phyloP scores from a whole-genome alignment of 23 red algal genomes.

The Gracilaria domingensis region DNA sequence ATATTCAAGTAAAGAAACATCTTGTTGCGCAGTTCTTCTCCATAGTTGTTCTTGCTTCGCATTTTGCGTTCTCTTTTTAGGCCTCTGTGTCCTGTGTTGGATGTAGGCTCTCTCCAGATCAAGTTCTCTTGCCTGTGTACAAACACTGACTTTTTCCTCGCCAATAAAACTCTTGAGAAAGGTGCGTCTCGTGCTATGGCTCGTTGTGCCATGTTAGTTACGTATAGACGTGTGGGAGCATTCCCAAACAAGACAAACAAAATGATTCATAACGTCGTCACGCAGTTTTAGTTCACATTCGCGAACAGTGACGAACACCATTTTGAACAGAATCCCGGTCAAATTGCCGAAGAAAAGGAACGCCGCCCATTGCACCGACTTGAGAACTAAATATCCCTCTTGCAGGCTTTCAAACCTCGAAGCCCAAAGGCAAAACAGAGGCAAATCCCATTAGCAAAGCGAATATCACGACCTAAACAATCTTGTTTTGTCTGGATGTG shows the following conservation, averaged over 20 bases:
- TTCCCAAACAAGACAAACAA: constrained; percentile 32
- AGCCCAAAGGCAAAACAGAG: constrained; percentile 25
- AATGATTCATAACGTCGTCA: constrained; percentile 23
- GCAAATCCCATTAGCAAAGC: constrained; percentile 27
- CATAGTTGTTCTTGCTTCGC: neutral
- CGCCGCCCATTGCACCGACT: constrained; percentile 30
- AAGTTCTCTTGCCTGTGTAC: neutral
- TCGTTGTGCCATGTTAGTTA: constrained; percentile 29
- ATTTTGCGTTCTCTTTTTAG: neutral
- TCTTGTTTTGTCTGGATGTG: neutral
- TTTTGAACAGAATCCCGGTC: constrained; percentile 33
- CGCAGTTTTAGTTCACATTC: constrained; percentile 22
- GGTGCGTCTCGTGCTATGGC: constrained; percentile 1
- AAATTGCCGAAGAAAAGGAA: constrained; percentile 36
- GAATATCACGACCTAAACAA: constrained; percentile 18
- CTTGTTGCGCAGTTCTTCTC: neutral
- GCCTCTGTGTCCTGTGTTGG: neutral
- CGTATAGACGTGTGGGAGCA: constrained; percentile 54
- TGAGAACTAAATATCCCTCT: constrained; percentile 22
- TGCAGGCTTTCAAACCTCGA: constrained; percentile 7
- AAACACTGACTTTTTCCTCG: constrained; percentile 7
- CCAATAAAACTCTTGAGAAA: neutral
- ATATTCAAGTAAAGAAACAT: constrained; percentile 43
- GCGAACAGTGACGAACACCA: constrained; percentile 32
- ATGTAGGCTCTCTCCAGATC: neutral